phyloP scores from a whole-genome alignment of 2,329 filamentous ascomycete genomes.

The Cladophialophora psammophila region DNA sequence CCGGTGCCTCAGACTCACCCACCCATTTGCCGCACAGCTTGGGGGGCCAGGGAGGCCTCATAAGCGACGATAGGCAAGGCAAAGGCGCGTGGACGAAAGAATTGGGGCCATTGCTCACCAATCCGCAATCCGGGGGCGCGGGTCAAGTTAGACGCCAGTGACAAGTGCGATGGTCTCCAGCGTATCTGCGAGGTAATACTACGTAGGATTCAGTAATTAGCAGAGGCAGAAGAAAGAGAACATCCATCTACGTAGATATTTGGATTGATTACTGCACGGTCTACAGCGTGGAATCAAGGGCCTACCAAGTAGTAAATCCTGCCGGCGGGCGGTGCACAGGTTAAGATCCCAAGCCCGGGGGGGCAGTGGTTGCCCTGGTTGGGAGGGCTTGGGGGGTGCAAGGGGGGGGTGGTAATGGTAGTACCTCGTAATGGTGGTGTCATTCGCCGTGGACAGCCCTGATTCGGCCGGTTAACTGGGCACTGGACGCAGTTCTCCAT shows the following conservation, averaged over 20 bases:
- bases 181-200: neutral
- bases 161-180: neutral
- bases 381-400: too few relatives aligned
- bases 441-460: neutral
- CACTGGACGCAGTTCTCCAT: constrained; percentile 8
- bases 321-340: neutral
- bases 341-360: neutral
- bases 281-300: neutral
- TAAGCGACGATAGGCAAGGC: constrained; percentile 12
- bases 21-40: constrained; percentile 14
- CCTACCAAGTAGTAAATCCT: neutral
- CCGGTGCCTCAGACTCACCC: neutral
- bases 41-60: constrained; percentile 7
- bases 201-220: neutral
- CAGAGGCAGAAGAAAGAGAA: neutral
- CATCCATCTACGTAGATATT: neutral
- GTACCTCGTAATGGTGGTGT: neutral
- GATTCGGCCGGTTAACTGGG: constrained; percentile 5
- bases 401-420: too few relatives aligned
- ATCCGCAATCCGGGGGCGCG: neutral
- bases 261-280: neutral
- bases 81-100: constrained; percentile 14
- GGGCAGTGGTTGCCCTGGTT: neutral
- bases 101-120: constrained; percentile 10
- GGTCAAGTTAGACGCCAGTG: constrained; percentile 5